Evolutionary conservation across 2,329 filamentous ascomycete genomes (phyloP).

Genomic region (Incumbomyces lentus): DNA sequence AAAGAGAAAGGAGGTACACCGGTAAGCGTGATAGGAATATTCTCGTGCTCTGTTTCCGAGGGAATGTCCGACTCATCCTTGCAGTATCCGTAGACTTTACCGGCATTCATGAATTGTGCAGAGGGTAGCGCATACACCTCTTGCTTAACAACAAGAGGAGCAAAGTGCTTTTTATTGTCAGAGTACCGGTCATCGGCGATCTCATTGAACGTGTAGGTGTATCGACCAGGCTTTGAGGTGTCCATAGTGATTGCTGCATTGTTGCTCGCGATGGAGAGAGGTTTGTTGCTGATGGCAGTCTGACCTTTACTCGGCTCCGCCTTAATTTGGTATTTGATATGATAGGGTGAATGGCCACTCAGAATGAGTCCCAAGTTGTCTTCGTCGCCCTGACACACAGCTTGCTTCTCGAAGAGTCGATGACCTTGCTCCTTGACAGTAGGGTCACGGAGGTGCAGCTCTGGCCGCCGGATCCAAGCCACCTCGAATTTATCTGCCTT

Average conservation of each 20-base stretch:
- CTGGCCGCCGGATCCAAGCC: conserved; percentile 73
- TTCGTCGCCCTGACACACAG: conserved; percentile 90
- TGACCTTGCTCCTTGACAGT: conserved; percentile 47
- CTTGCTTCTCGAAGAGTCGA: conserved; percentile 57
- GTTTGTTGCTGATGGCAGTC: conserved; percentile 53
- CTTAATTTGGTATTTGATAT: conserved; percentile 68
- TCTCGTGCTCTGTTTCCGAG: conserved; percentile 65
- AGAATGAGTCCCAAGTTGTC: conserved; percentile 76
- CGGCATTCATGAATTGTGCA: conserved; percentile 72
- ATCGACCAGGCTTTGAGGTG: conserved; percentile 68
- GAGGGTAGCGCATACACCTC: conserved; percentile 73
- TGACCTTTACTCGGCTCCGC: conserved; percentile 60
- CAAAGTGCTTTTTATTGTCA: conserved; percentile 54
- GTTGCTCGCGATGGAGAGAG: conserved; percentile 63
- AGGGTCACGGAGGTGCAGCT: conserved; percentile 56
- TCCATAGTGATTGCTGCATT: conserved; percentile 76
- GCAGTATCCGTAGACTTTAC: conserved; percentile 93
- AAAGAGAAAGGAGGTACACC: conserved; percentile 80
- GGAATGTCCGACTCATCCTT: conserved; percentile 42
- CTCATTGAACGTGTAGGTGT: conserved; percentile 76
- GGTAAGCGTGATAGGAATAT: conserved; percentile 74
- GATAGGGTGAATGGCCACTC: conserved; percentile 71
- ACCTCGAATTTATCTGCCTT: conserved; percentile 67
- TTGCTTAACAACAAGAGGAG: conserved; percentile 63
- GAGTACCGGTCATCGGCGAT: conserved; percentile 81